Conservation (phyloP, 108 stramenopile genomes). For the Nitzschia putrida region DNA sequence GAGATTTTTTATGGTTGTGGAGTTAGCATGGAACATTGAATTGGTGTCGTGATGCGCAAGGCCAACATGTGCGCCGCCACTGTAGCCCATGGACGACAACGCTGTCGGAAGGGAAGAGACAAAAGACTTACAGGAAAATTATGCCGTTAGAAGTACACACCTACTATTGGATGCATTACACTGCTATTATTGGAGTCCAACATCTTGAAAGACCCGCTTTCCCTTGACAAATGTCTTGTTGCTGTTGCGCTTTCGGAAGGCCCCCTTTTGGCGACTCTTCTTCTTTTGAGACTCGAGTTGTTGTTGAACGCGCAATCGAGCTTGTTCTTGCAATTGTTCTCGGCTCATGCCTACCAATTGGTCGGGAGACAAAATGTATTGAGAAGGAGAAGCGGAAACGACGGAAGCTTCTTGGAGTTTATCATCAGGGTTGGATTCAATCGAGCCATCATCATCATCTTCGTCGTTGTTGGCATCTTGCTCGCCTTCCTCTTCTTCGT, state of each 20-base stretch:
- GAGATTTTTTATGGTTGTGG: too few relatives aligned
- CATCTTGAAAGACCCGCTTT: slow-evolving; percentile 71
- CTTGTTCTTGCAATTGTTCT: slow-evolving; percentile 65
- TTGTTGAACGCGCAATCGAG: slow-evolving; percentile 66
- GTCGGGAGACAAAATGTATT: slow-evolving; percentile 19
- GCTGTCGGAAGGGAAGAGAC: too few relatives aligned
- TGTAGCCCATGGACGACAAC: too few relatives aligned
- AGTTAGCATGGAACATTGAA: too few relatives aligned
- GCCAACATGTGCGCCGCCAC: too few relatives aligned
- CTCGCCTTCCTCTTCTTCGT: slow-evolving; percentile 50
- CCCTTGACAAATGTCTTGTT: slow-evolving; percentile 87
- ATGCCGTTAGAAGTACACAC: too few relatives aligned
- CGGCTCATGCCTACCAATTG: slow-evolving; percentile 36
- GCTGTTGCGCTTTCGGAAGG: slow-evolving; percentile 76
- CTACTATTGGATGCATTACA: neutral
- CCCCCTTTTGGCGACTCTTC: slow-evolving; percentile 59
- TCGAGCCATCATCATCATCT: slow-evolving; percentile 33
- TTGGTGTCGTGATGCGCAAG: too few relatives aligned
- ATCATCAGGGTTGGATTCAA: slow-evolving; percentile 22
- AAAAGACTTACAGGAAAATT: too few relatives aligned
- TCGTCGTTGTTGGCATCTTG: slow-evolving; percentile 44
- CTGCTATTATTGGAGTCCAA: slow-evolving; percentile 20
- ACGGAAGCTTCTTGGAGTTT: neutral
- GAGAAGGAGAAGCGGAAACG: slow-evolving; percentile 1
- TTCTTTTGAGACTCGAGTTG: slow-evolving; percentile 75